Evolutionary conservation across 1,139 yeast species (phyloP).

Genomic region (Yamadazyma epiphylla): DNA sequence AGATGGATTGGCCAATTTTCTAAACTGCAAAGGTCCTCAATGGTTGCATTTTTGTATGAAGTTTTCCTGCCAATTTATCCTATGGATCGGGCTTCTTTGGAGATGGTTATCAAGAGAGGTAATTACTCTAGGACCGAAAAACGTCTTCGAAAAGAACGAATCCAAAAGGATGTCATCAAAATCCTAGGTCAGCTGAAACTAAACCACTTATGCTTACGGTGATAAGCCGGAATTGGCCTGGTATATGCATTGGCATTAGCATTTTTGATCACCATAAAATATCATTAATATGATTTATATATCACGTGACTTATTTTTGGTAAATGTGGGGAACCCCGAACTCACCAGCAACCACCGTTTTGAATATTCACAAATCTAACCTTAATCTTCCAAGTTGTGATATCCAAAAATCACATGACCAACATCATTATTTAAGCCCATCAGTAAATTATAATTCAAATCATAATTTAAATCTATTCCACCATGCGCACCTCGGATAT

Average conservation of each 20-base stretch:
- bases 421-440: no score
- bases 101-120: slow-evolving; percentile 72
- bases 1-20: slow-evolving; percentile 82
- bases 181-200: no score
- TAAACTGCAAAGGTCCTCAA: slow-evolving; percentile 43
- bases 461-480: no score
- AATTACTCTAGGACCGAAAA: slow-evolving; percentile 81
- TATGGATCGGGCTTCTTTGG: slow-evolving; percentile 47
- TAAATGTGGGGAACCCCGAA: no score
- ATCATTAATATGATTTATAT: slow-evolving; percentile 1
- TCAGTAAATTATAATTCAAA: no score
- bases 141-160: slow-evolving; percentile 41
- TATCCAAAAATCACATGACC: no score
- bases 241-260: not conserved
- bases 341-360: no score
- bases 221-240: not conserved
- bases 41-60: slow-evolving; percentile 47
- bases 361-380: no score
- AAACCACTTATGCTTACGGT: no score
- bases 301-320: no score
- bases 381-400: no score
- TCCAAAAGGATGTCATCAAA: no score
- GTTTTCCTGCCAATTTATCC: slow-evolving; percentile 45
- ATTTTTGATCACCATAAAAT: not conserved
- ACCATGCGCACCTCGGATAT: slow-evolving; percentile 5